Evolutionary conservation across 169 alveolate species (phyloP).

Genomic region (Cystoisospora suis): DNA sequence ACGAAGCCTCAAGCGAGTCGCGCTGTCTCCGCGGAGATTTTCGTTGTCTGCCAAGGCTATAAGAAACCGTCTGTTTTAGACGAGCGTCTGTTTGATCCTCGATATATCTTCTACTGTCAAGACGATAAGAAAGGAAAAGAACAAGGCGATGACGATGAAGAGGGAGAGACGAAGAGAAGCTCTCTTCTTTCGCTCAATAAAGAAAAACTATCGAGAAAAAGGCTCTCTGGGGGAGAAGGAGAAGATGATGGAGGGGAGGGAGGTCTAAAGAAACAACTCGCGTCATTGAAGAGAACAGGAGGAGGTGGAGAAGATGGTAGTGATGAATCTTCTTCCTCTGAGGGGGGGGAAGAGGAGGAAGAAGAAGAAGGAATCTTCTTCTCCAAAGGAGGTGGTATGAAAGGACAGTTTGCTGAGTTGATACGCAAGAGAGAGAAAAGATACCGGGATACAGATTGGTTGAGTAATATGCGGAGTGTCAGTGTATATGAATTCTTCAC

Average conservation of each 20-base stretch:
- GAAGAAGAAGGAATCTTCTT: neutral
- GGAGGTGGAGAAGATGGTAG: neutral
- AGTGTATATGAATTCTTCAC: constrained; percentile 6
- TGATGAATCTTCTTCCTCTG: neutral
- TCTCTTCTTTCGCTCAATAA: too few species aligned
- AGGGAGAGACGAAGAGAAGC: constrained; percentile 41
- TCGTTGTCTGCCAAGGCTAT: constrained; percentile 94
- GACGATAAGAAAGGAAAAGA: too few species aligned
- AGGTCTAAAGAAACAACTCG: neutral
- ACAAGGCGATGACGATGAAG: constrained; percentile 64
- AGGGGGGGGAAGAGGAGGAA: neutral
- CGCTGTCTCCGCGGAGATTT: constrained; percentile 97
- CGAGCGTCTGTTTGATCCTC: constrained; percentile 95
- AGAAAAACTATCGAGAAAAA: too few species aligned
- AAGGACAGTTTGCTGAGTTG: constrained; percentile 17
- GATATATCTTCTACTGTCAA: constrained; percentile 91
- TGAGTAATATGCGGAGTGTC: neutral
- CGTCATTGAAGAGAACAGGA: too few species aligned
- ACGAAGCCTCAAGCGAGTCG: constrained; percentile 98
- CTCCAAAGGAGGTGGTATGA: neutral
- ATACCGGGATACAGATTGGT: neutral
- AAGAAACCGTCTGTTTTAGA: constrained; percentile 93
- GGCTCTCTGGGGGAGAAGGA: constrained; percentile 38
- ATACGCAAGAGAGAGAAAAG: neutral
- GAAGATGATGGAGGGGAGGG: constrained; percentile 41